phyloP scores from a whole-genome alignment of 176 grass and related monocot genomes.

The Carex scoparia region DNA sequence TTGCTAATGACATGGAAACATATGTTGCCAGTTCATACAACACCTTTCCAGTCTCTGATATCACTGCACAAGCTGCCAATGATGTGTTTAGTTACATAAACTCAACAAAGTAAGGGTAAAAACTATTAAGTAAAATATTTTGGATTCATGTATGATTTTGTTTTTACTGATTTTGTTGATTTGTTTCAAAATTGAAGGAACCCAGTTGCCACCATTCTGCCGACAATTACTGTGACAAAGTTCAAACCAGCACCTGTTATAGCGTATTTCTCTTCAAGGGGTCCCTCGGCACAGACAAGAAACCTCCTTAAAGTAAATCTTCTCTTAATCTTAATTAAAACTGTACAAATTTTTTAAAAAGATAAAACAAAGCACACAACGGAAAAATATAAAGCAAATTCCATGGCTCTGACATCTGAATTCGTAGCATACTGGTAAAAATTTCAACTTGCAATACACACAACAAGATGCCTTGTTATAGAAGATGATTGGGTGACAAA shows the following conservation, averaged over 20 bases:
- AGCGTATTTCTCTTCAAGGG: conserved; percentile 83
- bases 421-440: neutral
- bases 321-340: neutral
- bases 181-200: conserved; percentile 32
- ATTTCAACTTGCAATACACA: neutral
- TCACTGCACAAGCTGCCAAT: conserved; percentile 37
- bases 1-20: conserved; percentile 34
- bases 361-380: neutral
- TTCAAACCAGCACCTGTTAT: conserved; percentile 70
- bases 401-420: neutral
- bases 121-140: neutral
- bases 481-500: neutral
- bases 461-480: neutral
- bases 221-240: conserved; percentile 55
- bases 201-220: conserved; percentile 56
- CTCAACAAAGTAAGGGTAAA: conserved; percentile 42
- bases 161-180: neutral
- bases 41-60: conserved; percentile 51
- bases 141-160: neutral
- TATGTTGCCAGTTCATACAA: conserved; percentile 42
- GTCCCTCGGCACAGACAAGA: conserved; percentile 39
- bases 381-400: neutral
- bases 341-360: neutral
- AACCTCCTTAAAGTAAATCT: conserved; percentile 60
- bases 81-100: conserved; percentile 57